Percentiles rank a stretch among this genome's conserved stretches.
Evolutionary conservation across 768 basidiomycete species (phyloP).

Genomic region (Tulasnella sp.): DNA sequence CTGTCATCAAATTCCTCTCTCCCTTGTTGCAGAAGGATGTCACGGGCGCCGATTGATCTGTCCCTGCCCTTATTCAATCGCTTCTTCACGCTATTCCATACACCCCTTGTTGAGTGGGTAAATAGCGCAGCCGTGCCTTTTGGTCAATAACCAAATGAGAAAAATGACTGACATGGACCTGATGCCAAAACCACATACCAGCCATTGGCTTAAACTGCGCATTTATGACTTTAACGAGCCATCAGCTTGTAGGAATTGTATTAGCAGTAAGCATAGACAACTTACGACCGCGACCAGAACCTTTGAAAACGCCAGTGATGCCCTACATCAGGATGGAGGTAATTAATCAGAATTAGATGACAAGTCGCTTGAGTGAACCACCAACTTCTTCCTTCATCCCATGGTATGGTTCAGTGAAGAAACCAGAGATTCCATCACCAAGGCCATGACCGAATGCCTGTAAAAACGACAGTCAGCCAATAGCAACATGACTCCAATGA

Average conservation of each 20-base stretch:
- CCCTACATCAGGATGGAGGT: conserved; percentile 23
- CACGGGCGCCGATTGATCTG: too few relatives aligned
- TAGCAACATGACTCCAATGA: too few relatives aligned
- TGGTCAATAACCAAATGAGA: not conserved
- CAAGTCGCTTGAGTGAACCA: not conserved
- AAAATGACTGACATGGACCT: conserved; percentile 18
- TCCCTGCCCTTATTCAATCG: conserved; percentile 22
- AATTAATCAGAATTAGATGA: conserved; percentile 15
- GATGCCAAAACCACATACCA: too few relatives aligned
- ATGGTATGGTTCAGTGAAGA: conserved; percentile 29
- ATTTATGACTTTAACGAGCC: conserved; percentile 27
- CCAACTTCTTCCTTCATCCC: conserved; percentile 30
- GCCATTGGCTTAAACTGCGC: too few relatives aligned
- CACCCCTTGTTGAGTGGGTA: conserved; percentile 27
- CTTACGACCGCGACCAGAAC: conserved; percentile 28
- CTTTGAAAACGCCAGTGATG: conserved; percentile 27
- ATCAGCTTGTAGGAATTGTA: not conserved
- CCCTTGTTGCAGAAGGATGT: too few relatives aligned
- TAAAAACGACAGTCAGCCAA: too few relatives aligned
- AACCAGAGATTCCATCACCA: conserved; percentile 31
- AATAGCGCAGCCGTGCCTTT: conserved; percentile 11
- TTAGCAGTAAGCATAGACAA: not conserved
- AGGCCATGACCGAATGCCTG: conserved; percentile 26
- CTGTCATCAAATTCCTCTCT: too few relatives aligned
- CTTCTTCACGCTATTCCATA: conserved; percentile 30